Base-by-base conservation (phyloP, 495 filamentous ascomycete genomes). In the Pseudomonodictys pantanalensis region DNA sequence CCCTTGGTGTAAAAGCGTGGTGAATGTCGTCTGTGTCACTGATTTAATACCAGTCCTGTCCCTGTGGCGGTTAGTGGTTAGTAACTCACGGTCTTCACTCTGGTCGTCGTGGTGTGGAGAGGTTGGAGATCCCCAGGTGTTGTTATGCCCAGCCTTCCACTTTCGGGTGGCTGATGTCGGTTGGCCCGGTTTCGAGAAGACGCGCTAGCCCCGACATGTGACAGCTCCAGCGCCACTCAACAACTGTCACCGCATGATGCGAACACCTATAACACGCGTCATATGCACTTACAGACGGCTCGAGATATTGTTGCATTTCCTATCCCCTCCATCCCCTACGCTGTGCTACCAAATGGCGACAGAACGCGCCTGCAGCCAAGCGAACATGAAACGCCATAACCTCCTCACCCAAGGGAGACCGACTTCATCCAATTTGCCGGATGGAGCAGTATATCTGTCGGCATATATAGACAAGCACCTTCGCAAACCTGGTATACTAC, bases 61-160 rank as follows among this genome's bases (percentile, higher is more conserved):
- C 18, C 48, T 29, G 46, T 58, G 52, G 23, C 11, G 41, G 49
- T 58, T 59, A 65, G 62, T 60, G 41, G 46, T 64, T 47, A n/a
- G 43, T 32, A 24, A 33, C 35, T 18, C 52, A 18, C 30, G 49
- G 43, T 23, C 44, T 56, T 6, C 18, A 33, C 20, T 18, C 15
- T 24, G 42, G 56, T 50, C 41, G 50, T 18, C 18, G 50, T 46
- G 2, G 52, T 55, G 17, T 18, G 29, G 30, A 33, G n/a, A n/a
- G n/a, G n/a, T n/a, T n/a, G n/a, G n/a, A n/a, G n/a, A n/a, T n/a
- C n/a, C n/a, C n/a, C n/a, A 25, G 25, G 53, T 39, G 54, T 56
- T 65, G 55, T 54, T 65, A 51, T 10, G 12, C 12, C 62, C 57
- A 65, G 62, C 62, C 62, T 57, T 60, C 57, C 50, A 33, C 44